Conservation (phyloP, 345 rosid genomes). For the Dipteronia dyeriana region DNA sequence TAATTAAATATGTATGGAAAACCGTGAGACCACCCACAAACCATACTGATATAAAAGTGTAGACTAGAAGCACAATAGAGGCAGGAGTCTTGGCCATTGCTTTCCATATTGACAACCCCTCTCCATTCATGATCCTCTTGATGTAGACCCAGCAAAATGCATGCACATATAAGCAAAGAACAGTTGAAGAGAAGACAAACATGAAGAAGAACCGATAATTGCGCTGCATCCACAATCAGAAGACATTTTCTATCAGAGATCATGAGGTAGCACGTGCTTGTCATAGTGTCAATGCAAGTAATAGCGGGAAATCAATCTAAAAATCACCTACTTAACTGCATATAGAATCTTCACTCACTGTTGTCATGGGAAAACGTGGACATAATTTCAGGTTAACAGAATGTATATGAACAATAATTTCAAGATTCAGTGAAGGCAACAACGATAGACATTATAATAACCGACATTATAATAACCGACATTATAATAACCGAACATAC, state of each 20-base stretch:
- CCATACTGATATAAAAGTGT: constrained; percentile 75
- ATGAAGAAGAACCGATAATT: constrained; percentile 95
- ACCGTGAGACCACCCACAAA: constrained; percentile 92
- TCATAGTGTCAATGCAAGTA: constrained; percentile 8
- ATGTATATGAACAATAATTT: background rate
- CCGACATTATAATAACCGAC: no score
- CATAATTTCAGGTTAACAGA: background rate
- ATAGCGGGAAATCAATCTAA: background rate
- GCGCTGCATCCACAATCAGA: constrained; percentile 64
- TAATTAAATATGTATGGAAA: constrained; percentile 83
- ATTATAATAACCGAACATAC: background rate
- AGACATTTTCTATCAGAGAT: constrained; percentile 7
- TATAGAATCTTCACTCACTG: background rate
- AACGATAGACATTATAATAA: background rate
- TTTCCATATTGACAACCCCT: constrained; percentile 69
- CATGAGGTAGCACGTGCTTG: background rate
- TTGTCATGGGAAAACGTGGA: background rate
- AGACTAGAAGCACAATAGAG: constrained; percentile 72
- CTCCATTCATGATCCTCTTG: constrained; percentile 60
- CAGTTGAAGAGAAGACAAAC: constrained; percentile 70
- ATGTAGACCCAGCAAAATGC: constrained; percentile 91
- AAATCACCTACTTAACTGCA: background rate
- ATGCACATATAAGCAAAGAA: constrained; percentile 84
- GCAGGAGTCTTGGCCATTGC: constrained; percentile 87
- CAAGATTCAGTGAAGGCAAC: background rate